Evolutionary conservation across 805 yeast genomes (phyloP), one percentile per base, ranked within the genome.

Genomic region (Candida ipomoeae): DNA sequence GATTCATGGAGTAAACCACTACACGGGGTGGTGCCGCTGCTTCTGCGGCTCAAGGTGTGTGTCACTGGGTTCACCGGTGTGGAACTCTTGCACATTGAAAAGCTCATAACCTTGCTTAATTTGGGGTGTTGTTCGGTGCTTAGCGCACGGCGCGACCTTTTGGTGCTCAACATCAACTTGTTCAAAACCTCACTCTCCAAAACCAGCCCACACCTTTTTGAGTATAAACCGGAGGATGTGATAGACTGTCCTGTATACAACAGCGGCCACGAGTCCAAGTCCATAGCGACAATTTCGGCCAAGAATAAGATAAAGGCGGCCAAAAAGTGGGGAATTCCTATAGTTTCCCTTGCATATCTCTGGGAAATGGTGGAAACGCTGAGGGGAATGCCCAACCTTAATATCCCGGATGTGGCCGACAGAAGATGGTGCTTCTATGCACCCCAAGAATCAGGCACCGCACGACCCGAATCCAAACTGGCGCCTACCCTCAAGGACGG

Each of bases 1-100:
- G 96, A 85, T 61, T 63, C 69, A 14, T 88, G 96, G 96, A 78
- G 85, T 3, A 61, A 62, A 47, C 88, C 87, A 1, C 70, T 79
- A 45, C 66, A 40, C 49, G 73, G 75, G 5, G 53, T 69, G 10
- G 56, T 62, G 13, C 61, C 60, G 43, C 61, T 66, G 50, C 54
- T 49, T 3, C 57, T 48, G 18, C 56, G 57, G 39, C 67, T 63
- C 53, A 61, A 61, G 45, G 69, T 85, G 3, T 75, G 85, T 53
- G 73, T 85, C 2, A 79, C 89, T 3, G 96, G 96, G 3, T 89
- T 85, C 63, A 76, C 82, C 18, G 96, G 95, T 0, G 82, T 87
- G 26, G 95, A 89, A 64, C 67, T 82, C 15, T 67, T 87, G 39
- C 96, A 89, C 66, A 62, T 86, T 11, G 81, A 79, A 7, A 85